Conservation (phyloP, 169 alveolate genomes). For the Plasmodium yoelii region DNA sequence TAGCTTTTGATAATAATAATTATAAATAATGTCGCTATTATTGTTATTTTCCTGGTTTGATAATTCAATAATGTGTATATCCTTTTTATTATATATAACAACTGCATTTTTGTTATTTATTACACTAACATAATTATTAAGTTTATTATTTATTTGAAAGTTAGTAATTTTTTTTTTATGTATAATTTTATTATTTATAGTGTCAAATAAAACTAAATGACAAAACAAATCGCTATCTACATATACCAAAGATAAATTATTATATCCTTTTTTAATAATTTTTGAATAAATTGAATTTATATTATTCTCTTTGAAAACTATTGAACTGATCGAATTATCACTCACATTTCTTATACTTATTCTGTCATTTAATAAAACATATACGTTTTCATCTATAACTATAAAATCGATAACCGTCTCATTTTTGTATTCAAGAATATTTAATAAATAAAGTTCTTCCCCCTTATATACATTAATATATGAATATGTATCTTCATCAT, state of each 20-base stretch:
- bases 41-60: conserved; percentile 14
- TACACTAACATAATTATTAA: conserved; percentile 19
- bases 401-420: conserved; percentile 58
- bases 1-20: conserved; percentile 6
- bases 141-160: conserved; percentile 17
- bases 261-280: conserved; percentile 6
- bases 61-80: conserved; percentile 49
- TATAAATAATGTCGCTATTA: neutral
- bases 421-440: conserved; percentile 40
- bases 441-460: conserved; percentile 18
- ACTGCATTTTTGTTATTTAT: conserved; percentile 24
- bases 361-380: conserved; percentile 27
- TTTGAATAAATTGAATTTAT: conserved; percentile 31
- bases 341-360: conserved; percentile 55
- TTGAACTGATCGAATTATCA: conserved; percentile 15
- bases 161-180: conserved; percentile 27
- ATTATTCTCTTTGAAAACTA: conserved; percentile 37
- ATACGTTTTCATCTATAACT: conserved; percentile 34
- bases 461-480: conserved; percentile 48
- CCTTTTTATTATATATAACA: conserved; percentile 43
- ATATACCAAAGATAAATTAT: conserved; percentile 17
- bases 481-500: conserved; percentile 19
- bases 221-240: conserved; percentile 29
- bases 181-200: conserved; percentile 1
- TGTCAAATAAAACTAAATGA: conserved; percentile 7